These are phyloP conservation scores for Globisporangium emineosum DNA, from an alignment of 352 stramenopile species.

Conservation along the genomic window DNA sequence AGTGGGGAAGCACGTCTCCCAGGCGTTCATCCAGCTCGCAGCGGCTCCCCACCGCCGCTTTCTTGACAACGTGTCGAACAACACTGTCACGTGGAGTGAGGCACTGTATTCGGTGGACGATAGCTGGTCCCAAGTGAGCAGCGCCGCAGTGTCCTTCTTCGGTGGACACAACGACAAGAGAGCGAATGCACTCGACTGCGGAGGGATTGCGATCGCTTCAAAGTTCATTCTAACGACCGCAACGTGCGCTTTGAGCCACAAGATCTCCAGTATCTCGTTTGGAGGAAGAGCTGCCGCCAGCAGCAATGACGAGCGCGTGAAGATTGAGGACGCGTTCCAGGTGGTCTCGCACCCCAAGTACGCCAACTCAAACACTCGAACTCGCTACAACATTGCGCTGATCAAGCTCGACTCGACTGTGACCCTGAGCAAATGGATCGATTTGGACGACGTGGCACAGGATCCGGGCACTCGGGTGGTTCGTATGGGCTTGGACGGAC, in stretches of 20 bases:
- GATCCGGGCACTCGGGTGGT: not conserved
- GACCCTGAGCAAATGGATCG: not conserved
- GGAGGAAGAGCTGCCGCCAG: not conserved
- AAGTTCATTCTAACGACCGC: conserved; percentile 4
- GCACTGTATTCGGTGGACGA: not conserved
- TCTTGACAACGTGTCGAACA: not conserved
- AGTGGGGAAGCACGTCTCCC: not conserved
- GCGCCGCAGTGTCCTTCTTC: not conserved
- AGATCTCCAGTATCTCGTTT: not conserved
- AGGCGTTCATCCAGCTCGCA: not conserved
- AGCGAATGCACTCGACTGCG: not conserved
- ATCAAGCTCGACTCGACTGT: not conserved
- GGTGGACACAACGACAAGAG: not conserved
- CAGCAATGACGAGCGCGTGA: not conserved
- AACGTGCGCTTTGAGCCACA: not conserved
- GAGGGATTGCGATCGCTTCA: conserved; percentile 1
- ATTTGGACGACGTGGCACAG: not conserved
- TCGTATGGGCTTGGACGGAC: not conserved
- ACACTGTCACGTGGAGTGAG: not conserved
- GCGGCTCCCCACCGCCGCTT: not conserved
- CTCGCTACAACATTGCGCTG: conserved; percentile 2
- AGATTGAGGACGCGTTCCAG: not conserved
- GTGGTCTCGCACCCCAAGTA: conserved; percentile 2
- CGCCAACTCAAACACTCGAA: not conserved
- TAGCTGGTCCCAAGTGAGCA: not conserved